Evolutionary conservation across 2,329 filamentous ascomycete species (phyloP).

Genomic region (Stachybotrys chlorohalonatus): DNA sequence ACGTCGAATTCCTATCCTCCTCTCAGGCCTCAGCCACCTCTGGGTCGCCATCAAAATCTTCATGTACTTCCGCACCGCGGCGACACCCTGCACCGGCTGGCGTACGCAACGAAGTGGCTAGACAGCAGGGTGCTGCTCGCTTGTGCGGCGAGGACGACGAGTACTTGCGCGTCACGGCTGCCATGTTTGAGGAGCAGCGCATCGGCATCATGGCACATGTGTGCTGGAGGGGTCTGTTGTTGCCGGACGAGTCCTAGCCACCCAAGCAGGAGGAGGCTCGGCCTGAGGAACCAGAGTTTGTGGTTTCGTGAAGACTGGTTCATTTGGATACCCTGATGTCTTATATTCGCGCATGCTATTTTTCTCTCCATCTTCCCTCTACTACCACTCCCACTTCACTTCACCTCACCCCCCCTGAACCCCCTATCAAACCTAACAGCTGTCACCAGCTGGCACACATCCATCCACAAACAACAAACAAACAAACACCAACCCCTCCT

Average conservation of each 20-base stretch:
- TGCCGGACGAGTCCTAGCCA: too few relatives aligned
- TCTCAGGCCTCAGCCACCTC: conserved; percentile 8
- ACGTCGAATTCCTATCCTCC: neutral
- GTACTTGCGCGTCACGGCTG: conserved; percentile 3
- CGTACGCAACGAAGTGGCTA: too few relatives aligned
- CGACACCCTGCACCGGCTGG: neutral
- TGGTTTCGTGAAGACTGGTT: too few relatives aligned
- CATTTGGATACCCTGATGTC: too few relatives aligned
- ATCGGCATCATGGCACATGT: neutral
- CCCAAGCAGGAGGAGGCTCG: too few relatives aligned
- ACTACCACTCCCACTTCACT: too few relatives aligned
- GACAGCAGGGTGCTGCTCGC: conserved; percentile 1
- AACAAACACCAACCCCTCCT: neutral
- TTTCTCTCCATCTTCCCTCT: too few relatives aligned
- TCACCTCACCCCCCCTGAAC: too few relatives aligned
- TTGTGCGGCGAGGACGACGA: conserved; percentile 3
- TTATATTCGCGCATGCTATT: too few relatives aligned
- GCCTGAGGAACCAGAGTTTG: too few relatives aligned
- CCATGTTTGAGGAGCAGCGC: neutral
- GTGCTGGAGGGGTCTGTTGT: too few relatives aligned
- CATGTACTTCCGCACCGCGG: conserved; percentile 7
- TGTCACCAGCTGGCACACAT: neutral
- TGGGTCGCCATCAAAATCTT: conserved; percentile 17
- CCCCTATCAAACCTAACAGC: neutral
- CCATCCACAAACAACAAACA: neutral